Conservation (phyloP, 2,329 filamentous ascomycete species). For the Clonostachys solani region DNA sequence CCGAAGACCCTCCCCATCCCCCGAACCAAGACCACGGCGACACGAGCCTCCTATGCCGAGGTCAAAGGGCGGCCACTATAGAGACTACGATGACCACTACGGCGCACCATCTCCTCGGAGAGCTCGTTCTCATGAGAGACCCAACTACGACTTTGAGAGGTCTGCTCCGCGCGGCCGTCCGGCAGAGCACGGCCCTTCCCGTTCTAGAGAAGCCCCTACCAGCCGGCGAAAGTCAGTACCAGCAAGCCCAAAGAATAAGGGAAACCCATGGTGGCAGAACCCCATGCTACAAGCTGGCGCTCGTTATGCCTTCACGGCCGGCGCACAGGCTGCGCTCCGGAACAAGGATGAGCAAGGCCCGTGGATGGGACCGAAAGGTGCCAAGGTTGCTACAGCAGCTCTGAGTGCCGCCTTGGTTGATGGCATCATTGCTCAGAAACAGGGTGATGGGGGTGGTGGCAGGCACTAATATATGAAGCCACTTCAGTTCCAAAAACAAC, state of each 20-base stretch:
- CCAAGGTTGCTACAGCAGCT: conserved; percentile 42
- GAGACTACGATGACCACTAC: conserved; percentile 1
- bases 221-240: conserved; percentile 23
- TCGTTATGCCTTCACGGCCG: conserved; percentile 40
- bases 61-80: background rate
- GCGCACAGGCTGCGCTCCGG: conserved; percentile 42
- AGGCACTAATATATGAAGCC: no score
- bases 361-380: conserved; percentile 44
- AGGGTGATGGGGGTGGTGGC: conserved; percentile 10
- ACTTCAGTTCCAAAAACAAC: background rate
- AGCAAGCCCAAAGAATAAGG: conserved; percentile 12
- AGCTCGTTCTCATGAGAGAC: no score
- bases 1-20: background rate
- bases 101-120: conserved; percentile 5
- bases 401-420: conserved; percentile 43
- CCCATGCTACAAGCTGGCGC: conserved; percentile 33
- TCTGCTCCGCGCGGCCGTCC: no score
- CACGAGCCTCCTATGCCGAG: background rate
- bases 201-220: background rate
- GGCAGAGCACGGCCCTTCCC: background rate
- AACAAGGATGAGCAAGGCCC: conserved; percentile 36
- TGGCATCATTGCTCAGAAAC: conserved; percentile 32
- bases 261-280: conserved; percentile 27
- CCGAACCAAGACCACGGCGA: background rate
- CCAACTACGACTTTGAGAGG: no score